Base-by-base conservation (phyloP, 192 early-diverging fungal genomes). In the Backusella parvicylindrica region DNA sequence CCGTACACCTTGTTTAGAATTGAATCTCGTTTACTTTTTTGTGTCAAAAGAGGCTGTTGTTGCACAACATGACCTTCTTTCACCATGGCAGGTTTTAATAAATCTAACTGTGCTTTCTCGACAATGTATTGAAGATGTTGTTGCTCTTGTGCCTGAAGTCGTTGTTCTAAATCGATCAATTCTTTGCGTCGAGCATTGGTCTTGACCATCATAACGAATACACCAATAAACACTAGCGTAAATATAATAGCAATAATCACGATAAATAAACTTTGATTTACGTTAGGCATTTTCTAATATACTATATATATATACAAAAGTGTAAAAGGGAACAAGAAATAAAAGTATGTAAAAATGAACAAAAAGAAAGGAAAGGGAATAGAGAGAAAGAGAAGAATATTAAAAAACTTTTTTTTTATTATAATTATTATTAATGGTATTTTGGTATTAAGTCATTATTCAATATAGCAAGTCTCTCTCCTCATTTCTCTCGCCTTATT, bases 211-310 rank as follows among this genome's bases (percentile, higher is more conserved):
- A 73, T 28, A 15, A 43, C 31, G 26, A 73, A 60, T 0, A 73
- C 33, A 9, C 56, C 31, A 23, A 47, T 21, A 21, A 73, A 30
- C n/a, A 37, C 37, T 0, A 73, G 30, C 12, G 36, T 12, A 40
- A 73, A 73, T 28, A 73, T 13, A 31, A 65, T 65, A 11, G 40
- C 72, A 28, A 73, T 65, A 12, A 65, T 73, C 5, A 66, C 40
- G 4, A 73, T 63, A 41, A 73, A 65, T 16, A 65, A 31, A 2
- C 37, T 41, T 43, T 73, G 37, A 32, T 73, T 63, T 31, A 28
- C 47, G 40, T 60, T 41, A 13, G 72, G 56, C 72, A 73, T 73
- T 33, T 53, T 60, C 53, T 53, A 37, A 16, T n/a, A 0, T n/a
- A 18, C n/a, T 66, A 16, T 66, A 3, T 28, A 66, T 35, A 0